Evolutionary conservation across 75 land plant genomes (phyloP), one percentile per base, ranked within the genome.

Genomic region (Gnetum montanum): DNA sequence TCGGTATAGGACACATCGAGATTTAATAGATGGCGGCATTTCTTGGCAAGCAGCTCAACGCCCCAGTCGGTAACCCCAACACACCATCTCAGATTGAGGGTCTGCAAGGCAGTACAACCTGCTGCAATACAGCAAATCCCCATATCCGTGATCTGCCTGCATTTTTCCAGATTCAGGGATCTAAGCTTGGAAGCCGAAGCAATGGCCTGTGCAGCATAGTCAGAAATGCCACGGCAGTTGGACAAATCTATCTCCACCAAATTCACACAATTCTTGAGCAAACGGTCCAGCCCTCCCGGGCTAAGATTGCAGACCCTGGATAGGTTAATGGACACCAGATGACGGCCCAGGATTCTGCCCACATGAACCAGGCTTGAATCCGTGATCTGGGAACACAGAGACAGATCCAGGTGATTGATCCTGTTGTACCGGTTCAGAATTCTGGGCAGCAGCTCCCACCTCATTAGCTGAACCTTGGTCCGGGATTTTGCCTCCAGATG

Each of bases 1-100:
- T 48, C 72, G 47, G 70, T 25, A 29, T 79, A 75, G 16, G 93
- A 91, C 20, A 91, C 81, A 79, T 91, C 93, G 59, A 91, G 65
- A 48, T 59, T 52, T 16, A 64, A 50, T 25, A 91, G 55, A 64
- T 76, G 58, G 66, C 58, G 60, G 47, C 97, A 83, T 59, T 76
- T 78, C 18, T 71, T 61, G 8, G 85, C 93, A 43, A 87, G 59
- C 54, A 75, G 52, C 31, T 63, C 76, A 13, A 91, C 70, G 23
- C 97, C 97, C 45, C 71, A 35, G 70, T 91, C 97, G 24, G 72
- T 73, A 31, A 91, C 40, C 38, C 85, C 81, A 4, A 81, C 38
- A 67, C 93, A 91, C 73, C 82, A 79, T 34, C 66, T 91, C 68
- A 91, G 65, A 58, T 68, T 52, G 24, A 91, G 43, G 15, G 50